These are phyloP conservation scores for Magnusiomyces paraingens DNA, from an alignment of 1,139 yeast species.

Conservation along the genomic window DNA sequence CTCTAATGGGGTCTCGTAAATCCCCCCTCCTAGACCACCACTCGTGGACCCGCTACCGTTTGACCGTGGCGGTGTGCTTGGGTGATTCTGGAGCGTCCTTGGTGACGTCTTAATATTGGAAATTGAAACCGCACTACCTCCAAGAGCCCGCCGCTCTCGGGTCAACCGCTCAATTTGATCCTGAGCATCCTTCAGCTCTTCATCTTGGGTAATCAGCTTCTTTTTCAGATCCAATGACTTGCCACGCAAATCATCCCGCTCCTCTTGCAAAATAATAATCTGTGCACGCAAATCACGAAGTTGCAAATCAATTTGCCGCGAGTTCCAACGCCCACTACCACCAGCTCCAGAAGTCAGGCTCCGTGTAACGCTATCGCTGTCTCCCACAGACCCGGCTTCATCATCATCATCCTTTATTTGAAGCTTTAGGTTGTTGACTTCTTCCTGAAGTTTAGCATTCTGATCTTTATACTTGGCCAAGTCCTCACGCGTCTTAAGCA, in stretches of 20 bases:
- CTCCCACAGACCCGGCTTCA: constrained; percentile 28
- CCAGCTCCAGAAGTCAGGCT: constrained; percentile 11
- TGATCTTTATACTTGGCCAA: constrained; percentile 51
- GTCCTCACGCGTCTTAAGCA: constrained; percentile 67
- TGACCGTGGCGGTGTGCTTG: background rate
- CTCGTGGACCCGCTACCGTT: constrained; percentile 2
- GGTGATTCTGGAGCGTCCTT: background rate
- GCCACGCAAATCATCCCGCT: constrained; percentile 71
- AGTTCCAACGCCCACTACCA: constrained; percentile 25
- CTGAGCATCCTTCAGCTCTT: constrained; percentile 26
- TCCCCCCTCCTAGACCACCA: background rate
- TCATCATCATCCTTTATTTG: constrained; percentile 40
- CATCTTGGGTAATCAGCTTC: constrained; percentile 29
- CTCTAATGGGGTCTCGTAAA: too few relatives aligned
- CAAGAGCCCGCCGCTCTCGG: constrained; percentile 18
- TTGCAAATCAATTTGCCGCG: constrained; percentile 69
- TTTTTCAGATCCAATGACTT: constrained; percentile 30
- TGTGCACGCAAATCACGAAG: constrained; percentile 82
- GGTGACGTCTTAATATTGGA: background rate
- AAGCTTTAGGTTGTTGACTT: constrained; percentile 55
- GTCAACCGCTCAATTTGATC: constrained; percentile 20
- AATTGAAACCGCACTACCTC: constrained; percentile 3
- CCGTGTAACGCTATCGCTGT: constrained; percentile 8
- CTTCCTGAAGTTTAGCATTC: constrained; percentile 52
- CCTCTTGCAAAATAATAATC: constrained; percentile 71